A percentile compares a stretch with the other conserved stretches of the same genome.
phyloP scores from a whole-genome alignment of 257 asterid species.

The Pogostemon cablin region DNA sequence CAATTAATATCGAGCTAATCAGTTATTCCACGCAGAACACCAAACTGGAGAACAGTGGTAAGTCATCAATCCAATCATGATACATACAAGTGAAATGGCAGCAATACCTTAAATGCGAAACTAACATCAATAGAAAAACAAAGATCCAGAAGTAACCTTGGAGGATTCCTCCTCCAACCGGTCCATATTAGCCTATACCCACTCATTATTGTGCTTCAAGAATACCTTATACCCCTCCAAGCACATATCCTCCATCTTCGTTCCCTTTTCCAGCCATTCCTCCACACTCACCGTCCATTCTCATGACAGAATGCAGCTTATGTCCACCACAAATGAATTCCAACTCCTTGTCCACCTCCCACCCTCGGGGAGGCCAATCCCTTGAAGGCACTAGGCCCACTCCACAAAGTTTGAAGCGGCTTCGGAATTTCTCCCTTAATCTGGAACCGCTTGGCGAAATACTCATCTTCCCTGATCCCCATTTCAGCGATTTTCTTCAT shows the following conservation, averaged over 20 bases:
- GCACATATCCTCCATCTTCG: constrained; percentile 51
- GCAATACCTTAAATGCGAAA: constrained; percentile 16
- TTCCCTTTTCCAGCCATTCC: constrained; percentile 48
- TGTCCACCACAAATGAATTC: constrained; percentile 89
- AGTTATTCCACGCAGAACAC: constrained; percentile 15
- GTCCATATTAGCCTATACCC: constrained; percentile 82
- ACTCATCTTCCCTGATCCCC: constrained; percentile 91
- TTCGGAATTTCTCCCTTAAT: constrained; percentile 84
- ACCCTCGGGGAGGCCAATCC: constrained; percentile 97
- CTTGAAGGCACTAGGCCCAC: constrained; percentile 86
- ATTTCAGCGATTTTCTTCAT: constrained; percentile 61
- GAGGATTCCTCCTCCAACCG: constrained; percentile 81
- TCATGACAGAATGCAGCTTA: constrained; percentile 47
- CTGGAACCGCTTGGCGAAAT: constrained; percentile 84
- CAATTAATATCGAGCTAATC: constrained; percentile 7
- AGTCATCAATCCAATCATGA: neutral
- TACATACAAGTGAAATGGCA: constrained; percentile 1
- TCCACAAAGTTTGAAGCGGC: constrained; percentile 68
- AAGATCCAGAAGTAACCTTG: constrained; percentile 55
- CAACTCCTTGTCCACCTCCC: constrained; percentile 86
- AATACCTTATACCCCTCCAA: constrained; percentile 82
- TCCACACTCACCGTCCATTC: constrained; percentile 71
- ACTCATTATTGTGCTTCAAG: constrained; percentile 82
- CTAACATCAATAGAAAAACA: neutral
- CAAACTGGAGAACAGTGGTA: neutral